phyloP scores from a whole-genome alignment of 176 grass and related monocot genomes.

The Thalia dealbata region DNA sequence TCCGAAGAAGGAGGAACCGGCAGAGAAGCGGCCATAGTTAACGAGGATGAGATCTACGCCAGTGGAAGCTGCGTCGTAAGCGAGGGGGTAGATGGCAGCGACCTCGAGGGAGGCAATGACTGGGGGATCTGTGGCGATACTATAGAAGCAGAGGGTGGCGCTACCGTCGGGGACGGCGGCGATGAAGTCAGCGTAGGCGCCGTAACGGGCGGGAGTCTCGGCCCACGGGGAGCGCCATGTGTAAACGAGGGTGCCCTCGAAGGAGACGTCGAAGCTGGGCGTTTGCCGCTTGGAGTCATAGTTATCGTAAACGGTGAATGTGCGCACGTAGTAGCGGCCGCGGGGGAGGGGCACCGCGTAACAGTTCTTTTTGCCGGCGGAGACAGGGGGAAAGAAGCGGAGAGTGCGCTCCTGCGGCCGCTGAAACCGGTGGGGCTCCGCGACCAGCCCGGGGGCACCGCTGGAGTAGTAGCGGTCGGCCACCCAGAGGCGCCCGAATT shows the following conservation, averaged over 20 bases:
- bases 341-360: constrained; percentile 58
- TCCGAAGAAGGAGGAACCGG: constrained; percentile 54
- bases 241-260: constrained; percentile 81
- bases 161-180: constrained; percentile 40
- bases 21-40: constrained; percentile 84
- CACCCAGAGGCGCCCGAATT: constrained; percentile 65
- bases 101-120: constrained; percentile 81
- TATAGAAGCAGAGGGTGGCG: constrained; percentile 93
- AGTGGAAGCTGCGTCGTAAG: constrained; percentile 70
- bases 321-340: constrained; percentile 87
- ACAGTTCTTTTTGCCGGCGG: constrained; percentile 81
- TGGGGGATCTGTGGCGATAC: constrained; percentile 79
- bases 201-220: constrained; percentile 59
- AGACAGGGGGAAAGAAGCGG: constrained; percentile 83
- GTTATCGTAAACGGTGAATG: constrained; percentile 98
- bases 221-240: constrained; percentile 89
- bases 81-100: constrained; percentile 55
- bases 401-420: constrained; percentile 79
- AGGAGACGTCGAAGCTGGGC: constrained; percentile 86
- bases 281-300: constrained; percentile 78
- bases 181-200: constrained; percentile 92
- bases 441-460: constrained; percentile 46
- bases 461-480: constrained; percentile 74
- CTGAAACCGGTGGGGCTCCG: constrained; percentile 81
- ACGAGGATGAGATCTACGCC: constrained; percentile 66